These are phyloP conservation scores for Russula olivacea DNA, from an alignment of 768 basidiomycete species.

Conservation along the genomic window DNA sequence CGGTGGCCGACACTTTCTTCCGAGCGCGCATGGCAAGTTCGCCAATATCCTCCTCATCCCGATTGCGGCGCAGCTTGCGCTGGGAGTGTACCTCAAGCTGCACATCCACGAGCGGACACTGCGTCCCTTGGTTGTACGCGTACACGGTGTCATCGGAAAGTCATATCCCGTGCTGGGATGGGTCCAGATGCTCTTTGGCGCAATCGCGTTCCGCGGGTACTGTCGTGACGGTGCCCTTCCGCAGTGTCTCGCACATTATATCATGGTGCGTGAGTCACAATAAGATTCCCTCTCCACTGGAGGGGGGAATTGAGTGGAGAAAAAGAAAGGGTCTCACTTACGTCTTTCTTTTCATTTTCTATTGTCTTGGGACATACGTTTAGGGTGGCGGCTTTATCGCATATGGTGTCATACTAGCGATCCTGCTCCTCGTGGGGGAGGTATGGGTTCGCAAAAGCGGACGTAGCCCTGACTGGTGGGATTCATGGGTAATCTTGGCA, in stretches of 20 bases:
- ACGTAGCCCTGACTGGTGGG: constrained; percentile 79
- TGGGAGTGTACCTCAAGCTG: constrained; percentile 88
- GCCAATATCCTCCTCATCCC: constrained; percentile 62
- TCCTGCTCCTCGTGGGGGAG: constrained; percentile 72
- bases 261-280: constrained; percentile 47
- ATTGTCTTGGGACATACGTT: not conserved
- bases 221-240: constrained; percentile 72
- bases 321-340: not conserved
- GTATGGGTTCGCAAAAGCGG: constrained; percentile 67
- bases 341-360: not conserved
- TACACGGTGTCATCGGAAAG: constrained; percentile 79
- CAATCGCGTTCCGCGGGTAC: constrained; percentile 65
- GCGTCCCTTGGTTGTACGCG: constrained; percentile 62
- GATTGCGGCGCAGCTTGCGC: constrained; percentile 54
- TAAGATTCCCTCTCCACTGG: not conserved
- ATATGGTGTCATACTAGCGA: constrained; percentile 75
- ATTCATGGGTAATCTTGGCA: constrained; percentile 60
- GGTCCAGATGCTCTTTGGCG: constrained; percentile 86
- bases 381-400: constrained; percentile 84
- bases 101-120: constrained; percentile 77
- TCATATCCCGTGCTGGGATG: constrained; percentile 80
- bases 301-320: not conserved
- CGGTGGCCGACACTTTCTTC: constrained; percentile 67
- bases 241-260: constrained; percentile 86
- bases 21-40: constrained; percentile 66